phyloP scores from a whole-genome alignment of 2,329 filamentous ascomycete genomes.

The Ploettnerulaceae sp. region DNA sequence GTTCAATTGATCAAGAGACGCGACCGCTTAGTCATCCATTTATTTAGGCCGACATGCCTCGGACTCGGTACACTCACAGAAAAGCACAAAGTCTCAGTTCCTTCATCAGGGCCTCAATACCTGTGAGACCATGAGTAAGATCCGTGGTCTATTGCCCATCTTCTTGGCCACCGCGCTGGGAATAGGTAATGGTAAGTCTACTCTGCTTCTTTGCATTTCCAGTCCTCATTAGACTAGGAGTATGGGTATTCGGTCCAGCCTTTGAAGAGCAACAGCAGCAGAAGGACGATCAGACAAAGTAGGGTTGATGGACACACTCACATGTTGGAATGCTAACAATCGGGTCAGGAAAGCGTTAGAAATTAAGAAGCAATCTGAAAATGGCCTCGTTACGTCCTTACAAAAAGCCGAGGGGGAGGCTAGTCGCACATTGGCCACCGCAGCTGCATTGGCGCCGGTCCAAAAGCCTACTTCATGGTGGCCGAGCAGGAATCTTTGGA shows the following conservation, averaged over 20 bases:
- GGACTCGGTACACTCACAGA: too few relatives aligned
- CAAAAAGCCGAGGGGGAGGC: conserved; percentile 22
- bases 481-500: conserved; percentile 21
- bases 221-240: conserved; percentile 17
- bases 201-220: background rate
- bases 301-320: background rate
- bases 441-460: conserved; percentile 17
- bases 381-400: conserved; percentile 13
- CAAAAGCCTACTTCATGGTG: conserved; percentile 24
- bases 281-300: conserved; percentile 22
- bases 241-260: conserved; percentile 32
- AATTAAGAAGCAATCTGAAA: conserved; percentile 7
- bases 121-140: conserved; percentile 26
- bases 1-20: background rate
- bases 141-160: conserved; percentile 28
- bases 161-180: conserved; percentile 30
- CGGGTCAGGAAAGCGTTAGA: conserved; percentile 18
- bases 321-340: conserved; percentile 8
- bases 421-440: conserved; percentile 20
- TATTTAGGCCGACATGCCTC: too few relatives aligned
- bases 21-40: too few relatives aligned
- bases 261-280: conserved; percentile 29
- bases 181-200: conserved; percentile 29
- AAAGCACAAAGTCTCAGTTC: background rate
- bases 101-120: background rate